These are phyloP conservation scores for Pterulicium gracile DNA, from an alignment of 1,284 basidiomycete species.

Conservation along the genomic window DNA sequence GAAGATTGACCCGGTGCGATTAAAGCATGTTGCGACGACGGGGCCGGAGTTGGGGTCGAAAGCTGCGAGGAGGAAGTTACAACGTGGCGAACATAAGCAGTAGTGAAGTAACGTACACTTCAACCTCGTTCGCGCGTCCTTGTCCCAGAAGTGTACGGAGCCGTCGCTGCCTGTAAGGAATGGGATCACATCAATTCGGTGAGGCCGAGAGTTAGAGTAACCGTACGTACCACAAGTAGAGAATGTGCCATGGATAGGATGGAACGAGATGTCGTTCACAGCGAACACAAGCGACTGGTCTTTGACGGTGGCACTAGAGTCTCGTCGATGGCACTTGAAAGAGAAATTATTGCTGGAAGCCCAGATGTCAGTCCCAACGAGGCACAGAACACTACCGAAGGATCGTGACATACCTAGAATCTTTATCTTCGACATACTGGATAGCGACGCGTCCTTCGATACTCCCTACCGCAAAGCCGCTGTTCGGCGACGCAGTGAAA, in stretches of 20 bases:
- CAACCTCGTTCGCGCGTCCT: constrained; percentile 79
- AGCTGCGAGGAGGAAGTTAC: constrained; percentile 28
- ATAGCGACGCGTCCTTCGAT: constrained; percentile 95
- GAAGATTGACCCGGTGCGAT: constrained; percentile 78
- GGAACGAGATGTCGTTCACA: constrained; percentile 89
- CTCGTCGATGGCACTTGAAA: constrained; percentile 92
- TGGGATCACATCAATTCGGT: constrained; percentile 2
- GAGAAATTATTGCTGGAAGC: constrained; percentile 57
- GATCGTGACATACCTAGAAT: constrained; percentile 27
- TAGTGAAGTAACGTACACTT: constrained; percentile 49
- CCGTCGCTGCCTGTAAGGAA: constrained; percentile 54
- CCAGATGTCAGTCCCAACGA: neutral
- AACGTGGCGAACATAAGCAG: neutral
- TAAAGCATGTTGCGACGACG: constrained; percentile 71
- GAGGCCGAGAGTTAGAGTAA: constrained; percentile 13
- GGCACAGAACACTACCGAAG: neutral
- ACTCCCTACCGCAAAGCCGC: constrained; percentile 88
- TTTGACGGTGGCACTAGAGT: constrained; percentile 50
- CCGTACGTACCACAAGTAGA: constrained; percentile 73
- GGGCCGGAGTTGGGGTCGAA: constrained; percentile 63
- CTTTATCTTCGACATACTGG: constrained; percentile 75
- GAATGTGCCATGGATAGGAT: constrained; percentile 89
- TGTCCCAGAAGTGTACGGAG: constrained; percentile 84
- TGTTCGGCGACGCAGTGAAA: constrained; percentile 59
- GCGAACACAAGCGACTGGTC: constrained; percentile 80